Conservation (phyloP, 805 yeast species). For the Candida suzukii region DNA sequence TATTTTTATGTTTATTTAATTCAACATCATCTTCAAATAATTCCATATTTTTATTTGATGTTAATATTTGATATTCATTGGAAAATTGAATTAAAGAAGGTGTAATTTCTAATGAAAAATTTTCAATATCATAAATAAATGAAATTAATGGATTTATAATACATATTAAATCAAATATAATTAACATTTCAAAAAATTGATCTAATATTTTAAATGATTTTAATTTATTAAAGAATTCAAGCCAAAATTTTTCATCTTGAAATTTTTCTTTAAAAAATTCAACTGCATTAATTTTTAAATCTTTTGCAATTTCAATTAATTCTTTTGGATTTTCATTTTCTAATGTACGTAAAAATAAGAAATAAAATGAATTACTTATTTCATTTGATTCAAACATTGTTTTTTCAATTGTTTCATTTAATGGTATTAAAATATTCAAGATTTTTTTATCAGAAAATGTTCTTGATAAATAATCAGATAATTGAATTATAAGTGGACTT, state of each 20-base stretch:
- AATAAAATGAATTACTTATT: conserved; percentile 3
- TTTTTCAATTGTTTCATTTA: not conserved
- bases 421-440: not conserved
- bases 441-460: not conserved
- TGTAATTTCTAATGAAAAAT: not conserved
- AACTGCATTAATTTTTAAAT: conserved; percentile 8
- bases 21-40: not conserved
- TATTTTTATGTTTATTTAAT: not conserved
- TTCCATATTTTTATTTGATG: not conserved
- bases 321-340: conserved; percentile 11
- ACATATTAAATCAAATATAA: conserved; percentile 19
- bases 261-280: conserved; percentile 7
- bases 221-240: conserved; percentile 6
- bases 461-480: not conserved
- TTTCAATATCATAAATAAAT: not conserved
- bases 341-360: conserved; percentile 15
- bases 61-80: not conserved
- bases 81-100: not conserved
- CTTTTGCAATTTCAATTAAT: conserved; percentile 8
- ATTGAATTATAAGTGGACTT: not conserved
- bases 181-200: conserved; percentile 9
- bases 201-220: conserved; percentile 7
- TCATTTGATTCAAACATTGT: not conserved
- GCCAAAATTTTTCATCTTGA: conserved; percentile 14
- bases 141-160: conserved; percentile 13